Percentiles rank a stretch among this genome's conserved stretches.
phyloP scores from a whole-genome alignment of 495 filamentous ascomycete genomes.

The Neurospora terricola region DNA sequence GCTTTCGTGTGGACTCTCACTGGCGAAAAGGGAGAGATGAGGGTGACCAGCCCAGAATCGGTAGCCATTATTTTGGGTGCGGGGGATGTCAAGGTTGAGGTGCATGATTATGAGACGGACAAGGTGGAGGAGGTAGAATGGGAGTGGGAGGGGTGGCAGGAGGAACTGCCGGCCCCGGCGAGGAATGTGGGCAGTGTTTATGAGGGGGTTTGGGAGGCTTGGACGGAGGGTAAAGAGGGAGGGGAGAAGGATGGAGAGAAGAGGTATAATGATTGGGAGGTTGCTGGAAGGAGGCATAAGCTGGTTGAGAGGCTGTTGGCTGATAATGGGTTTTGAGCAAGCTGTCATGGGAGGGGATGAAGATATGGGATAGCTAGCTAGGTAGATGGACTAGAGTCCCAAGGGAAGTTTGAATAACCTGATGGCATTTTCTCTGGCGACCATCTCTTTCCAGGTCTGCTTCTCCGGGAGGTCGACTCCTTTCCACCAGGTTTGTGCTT shows the following conservation, averaged over 20 bases:
- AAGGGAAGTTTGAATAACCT: slow-evolving; percentile 40
- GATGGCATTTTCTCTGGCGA: slow-evolving; percentile 46
- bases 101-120: slow-evolving; percentile 33
- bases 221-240: background rate
- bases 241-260: background rate
- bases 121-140: slow-evolving; percentile 33
- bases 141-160: slow-evolving; percentile 32
- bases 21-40: slow-evolving; percentile 46
- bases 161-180: slow-evolving; percentile 24
- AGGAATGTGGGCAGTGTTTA: slow-evolving; percentile 41
- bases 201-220: slow-evolving; percentile 33
- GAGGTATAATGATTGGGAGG: slow-evolving; percentile 30
- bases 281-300: slow-evolving; percentile 33
- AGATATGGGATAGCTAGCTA: background rate
- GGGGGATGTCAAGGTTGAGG: slow-evolving; percentile 26
- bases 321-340: background rate
- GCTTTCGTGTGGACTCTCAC: slow-evolving; percentile 45
- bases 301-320: slow-evolving; percentile 16
- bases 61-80: slow-evolving; percentile 28
- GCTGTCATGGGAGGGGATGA: background rate
- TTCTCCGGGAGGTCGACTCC: slow-evolving; percentile 30
- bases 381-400: slow-evolving; percentile 1
- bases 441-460: slow-evolving; percentile 38
- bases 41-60: slow-evolving; percentile 24
- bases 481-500: slow-evolving; percentile 46